Evolutionary conservation across 768 basidiomycete genomes (phyloP).

Genomic region (Rhodocollybia butyracea): DNA sequence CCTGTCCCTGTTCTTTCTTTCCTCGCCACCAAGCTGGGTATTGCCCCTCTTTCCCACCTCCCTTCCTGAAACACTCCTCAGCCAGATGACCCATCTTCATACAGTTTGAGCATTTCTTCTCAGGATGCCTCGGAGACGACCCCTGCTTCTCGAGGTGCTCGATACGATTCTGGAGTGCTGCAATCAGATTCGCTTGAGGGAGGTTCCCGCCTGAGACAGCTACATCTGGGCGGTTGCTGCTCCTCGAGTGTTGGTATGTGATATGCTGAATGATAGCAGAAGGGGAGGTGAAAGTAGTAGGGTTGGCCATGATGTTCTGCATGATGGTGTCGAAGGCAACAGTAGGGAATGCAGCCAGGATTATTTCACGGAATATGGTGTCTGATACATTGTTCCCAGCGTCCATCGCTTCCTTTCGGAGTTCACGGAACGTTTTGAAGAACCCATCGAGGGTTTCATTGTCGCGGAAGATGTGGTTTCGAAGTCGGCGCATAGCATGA

Average conservation of each 20-base stretch:
- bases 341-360: background rate
- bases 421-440: background rate
- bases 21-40: slow-evolving; percentile 13
- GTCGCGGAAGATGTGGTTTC: background rate
- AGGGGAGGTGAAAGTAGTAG: background rate
- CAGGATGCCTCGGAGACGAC: background rate
- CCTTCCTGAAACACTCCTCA: slow-evolving; percentile 21
- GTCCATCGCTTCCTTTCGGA: background rate
- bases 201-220: background rate
- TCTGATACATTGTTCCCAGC: background rate
- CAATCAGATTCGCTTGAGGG: background rate
- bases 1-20: background rate
- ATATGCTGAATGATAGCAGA: background rate
- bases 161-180: background rate
- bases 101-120: slow-evolving; percentile 17
- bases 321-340: background rate
- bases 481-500: too few relatives aligned
- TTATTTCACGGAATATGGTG: background rate
- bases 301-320: background rate
- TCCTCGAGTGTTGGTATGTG: background rate
- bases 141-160: background rate
- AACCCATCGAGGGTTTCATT: background rate
- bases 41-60: slow-evolving; percentile 3
- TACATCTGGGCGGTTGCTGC: background rate
- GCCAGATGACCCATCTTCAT: slow-evolving; percentile 9